phyloP scores from a whole-genome alignment of 306 rosid genomes.

The Ochetophila trinervis region DNA sequence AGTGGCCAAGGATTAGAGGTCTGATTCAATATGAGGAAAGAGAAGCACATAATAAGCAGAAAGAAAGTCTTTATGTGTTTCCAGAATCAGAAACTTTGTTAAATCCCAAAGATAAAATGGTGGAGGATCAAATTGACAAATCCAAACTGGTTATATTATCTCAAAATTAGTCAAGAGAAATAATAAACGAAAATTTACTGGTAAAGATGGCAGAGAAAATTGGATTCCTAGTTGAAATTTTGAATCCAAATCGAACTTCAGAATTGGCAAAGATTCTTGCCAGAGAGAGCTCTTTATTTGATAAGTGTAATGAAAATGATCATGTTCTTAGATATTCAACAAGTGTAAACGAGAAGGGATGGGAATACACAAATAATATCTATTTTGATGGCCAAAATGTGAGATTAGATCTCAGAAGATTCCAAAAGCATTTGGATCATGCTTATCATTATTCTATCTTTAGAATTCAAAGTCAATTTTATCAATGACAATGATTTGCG shows the following conservation, averaged over 20 bases:
- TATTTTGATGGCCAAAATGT: constrained; percentile 90
- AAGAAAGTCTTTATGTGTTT: constrained; percentile 22
- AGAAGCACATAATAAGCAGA: constrained; percentile 32
- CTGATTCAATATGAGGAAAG: no score
- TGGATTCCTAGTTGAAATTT: constrained; percentile 58
- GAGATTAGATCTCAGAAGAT: no score
- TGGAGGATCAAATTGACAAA: constrained; percentile 27
- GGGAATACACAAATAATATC: constrained; percentile 84
- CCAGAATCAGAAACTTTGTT: constrained; percentile 28
- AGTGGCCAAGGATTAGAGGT: no score
- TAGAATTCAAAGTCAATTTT: constrained; percentile 23
- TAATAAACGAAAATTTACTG: constrained; percentile 63
- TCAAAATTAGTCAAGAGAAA: constrained; percentile 70
- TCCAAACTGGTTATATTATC: no score
- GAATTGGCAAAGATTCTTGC: constrained; percentile 74
- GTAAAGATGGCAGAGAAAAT: constrained; percentile 62
- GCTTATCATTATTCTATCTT: constrained; percentile 51
- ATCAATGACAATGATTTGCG: constrained; percentile 25
- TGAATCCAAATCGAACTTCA: constrained; percentile 57
- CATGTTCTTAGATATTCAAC: constrained; percentile 58
- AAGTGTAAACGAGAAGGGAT: constrained; percentile 63
- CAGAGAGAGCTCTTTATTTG: constrained; percentile 69
- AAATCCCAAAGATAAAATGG: constrained; percentile 2
- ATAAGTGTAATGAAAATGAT: constrained; percentile 45
- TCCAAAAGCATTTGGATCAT: constrained; percentile 56